Evolutionary conservation across 768 basidiomycete species (phyloP).

Genomic region (Lyophyllum atratum): DNA sequence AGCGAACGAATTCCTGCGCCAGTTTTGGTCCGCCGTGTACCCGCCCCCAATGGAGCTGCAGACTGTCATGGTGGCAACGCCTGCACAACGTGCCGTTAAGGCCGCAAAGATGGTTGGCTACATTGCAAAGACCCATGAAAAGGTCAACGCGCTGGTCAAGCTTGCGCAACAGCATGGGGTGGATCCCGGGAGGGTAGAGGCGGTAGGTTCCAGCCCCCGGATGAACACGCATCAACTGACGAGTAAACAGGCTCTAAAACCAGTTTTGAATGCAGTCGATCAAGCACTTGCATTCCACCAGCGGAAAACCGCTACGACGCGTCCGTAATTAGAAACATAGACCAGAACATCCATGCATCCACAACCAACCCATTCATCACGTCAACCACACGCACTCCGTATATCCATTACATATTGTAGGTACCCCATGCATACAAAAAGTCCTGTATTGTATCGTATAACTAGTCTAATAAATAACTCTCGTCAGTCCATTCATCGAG

Average conservation of each 20-base stretch:
- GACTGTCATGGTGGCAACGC: slow-evolving; percentile 49
- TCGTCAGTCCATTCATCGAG: neutral
- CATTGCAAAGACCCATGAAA: slow-evolving; percentile 76
- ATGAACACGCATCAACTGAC: neutral
- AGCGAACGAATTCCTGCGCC: slow-evolving; percentile 93
- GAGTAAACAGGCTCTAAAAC: neutral
- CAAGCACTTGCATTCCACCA: slow-evolving; percentile 68
- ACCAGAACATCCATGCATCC: slow-evolving; percentile 15
- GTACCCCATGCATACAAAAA: slow-evolving; percentile 11
- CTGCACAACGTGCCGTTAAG: slow-evolving; percentile 73
- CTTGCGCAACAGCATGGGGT: slow-evolving; percentile 60
- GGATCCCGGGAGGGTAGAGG: slow-evolving; percentile 63
- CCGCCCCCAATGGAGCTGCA: slow-evolving; percentile 67
- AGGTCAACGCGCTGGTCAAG: slow-evolving; percentile 76
- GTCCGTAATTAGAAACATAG: slow-evolving; percentile 16
- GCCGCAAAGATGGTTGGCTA: slow-evolving; percentile 89
- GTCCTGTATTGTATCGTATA: slow-evolving; percentile 28
- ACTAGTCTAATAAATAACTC: slow-evolving; percentile 19
- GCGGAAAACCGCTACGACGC: slow-evolving; percentile 31
- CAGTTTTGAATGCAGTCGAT: slow-evolving; percentile 36
- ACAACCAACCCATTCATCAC: slow-evolving; percentile 1
- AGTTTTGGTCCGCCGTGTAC: slow-evolving; percentile 90
- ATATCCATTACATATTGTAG: slow-evolving; percentile 17
- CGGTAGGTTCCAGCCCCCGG: slow-evolving; percentile 44
- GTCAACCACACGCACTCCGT: neutral